Evolutionary conservation across 1,284 basidiomycete species (phyloP), one percentile per base, ranked within the genome.

Genomic region (Irpex sp.): DNA sequence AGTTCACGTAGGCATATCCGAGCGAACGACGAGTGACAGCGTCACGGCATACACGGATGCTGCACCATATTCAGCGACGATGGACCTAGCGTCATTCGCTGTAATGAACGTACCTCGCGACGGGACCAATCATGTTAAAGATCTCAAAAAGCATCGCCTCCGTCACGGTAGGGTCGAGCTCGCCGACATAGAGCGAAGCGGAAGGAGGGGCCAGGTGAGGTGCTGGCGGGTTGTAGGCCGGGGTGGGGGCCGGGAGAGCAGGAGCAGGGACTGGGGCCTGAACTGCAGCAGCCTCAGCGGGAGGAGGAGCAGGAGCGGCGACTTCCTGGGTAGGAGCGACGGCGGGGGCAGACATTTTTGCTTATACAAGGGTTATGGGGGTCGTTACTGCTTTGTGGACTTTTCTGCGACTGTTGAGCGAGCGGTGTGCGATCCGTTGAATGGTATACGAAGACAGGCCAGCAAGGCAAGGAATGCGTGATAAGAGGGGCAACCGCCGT

Each of bases 71-170:
- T 57, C 54, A 47, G 60, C 36, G 46, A 15, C 17, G 35, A 43
- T 54, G 26, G 7, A 15, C 26, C 53, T 13, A 39, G 26, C 26
- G 9, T 2, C 33, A n/a, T 11, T 19, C 21, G 3, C 26, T 37
- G 15, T 11, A 39, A n/a, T 35, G 54, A 76, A 26, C 85, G 65
- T 68, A 92, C 92, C 93, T 95, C 65, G 95, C 95, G 68, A 99
- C 97, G 63, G 97, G 96, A 63, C 97, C 97, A 78, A 99, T 95
- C 94, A 99, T 97, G 80, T 97, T 98, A 86, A 99, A 99, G 77
- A 99, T 99, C 84, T 99, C 97, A 76, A 98, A 99, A 65, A 99
- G 87, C 94, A 98, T 98, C 66, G 97, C 97, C 85, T 99, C 97
- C 59, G 96, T 95, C 78, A 99, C 97, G 68, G 92, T 92, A 69